Conservation (phyloP, 1,139 yeast genomes). For the Zygosaccharomyces pseudobailii region DNA sequence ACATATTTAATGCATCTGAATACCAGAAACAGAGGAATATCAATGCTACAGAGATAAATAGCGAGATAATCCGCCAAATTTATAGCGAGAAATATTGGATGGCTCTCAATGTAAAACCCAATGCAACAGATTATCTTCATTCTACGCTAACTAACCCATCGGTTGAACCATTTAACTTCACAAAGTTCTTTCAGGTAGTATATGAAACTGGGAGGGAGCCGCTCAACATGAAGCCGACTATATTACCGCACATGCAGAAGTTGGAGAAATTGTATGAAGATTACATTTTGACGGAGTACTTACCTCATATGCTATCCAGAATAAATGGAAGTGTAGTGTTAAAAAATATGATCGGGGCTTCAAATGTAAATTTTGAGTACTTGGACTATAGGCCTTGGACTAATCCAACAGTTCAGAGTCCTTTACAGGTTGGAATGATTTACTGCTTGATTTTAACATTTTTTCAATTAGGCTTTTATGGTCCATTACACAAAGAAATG, state of each 20-base stretch:
- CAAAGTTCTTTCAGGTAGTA: slow-evolving; percentile 33
- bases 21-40: slow-evolving; percentile 31
- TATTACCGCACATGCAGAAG: slow-evolving; percentile 38
- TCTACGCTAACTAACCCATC: slow-evolving; percentile 34
- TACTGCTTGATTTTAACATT: slow-evolving; percentile 66
- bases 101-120: slow-evolving; percentile 44
- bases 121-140: slow-evolving; percentile 41
- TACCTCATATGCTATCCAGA: slow-evolving; percentile 24
- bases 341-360: slow-evolving; percentile 36
- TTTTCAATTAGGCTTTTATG: slow-evolving; percentile 55
- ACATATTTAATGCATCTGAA: slow-evolving; percentile 26
- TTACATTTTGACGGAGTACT: slow-evolving; percentile 27
- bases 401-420: slow-evolving; percentile 52
- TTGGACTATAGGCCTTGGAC: slow-evolving; percentile 49
- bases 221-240: slow-evolving; percentile 39
- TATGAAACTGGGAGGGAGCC: slow-evolving; percentile 56
- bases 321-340: slow-evolving; percentile 1
- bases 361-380: slow-evolving; percentile 31
- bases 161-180: slow-evolving; percentile 25
- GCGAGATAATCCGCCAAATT: slow-evolving; percentile 39
- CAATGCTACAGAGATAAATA: slow-evolving; percentile 36
- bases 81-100: slow-evolving; percentile 53
- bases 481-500: slow-evolving; percentile 47
- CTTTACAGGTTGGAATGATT: slow-evolving; percentile 71
- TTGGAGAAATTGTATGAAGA: slow-evolving; percentile 34